A percentile compares a stretch with the other conserved stretches of the same genome.
These are phyloP conservation scores for Saccharomycopsis schoenii DNA, from an alignment of 805 yeast genomes.

Conservation along the genomic window DNA sequence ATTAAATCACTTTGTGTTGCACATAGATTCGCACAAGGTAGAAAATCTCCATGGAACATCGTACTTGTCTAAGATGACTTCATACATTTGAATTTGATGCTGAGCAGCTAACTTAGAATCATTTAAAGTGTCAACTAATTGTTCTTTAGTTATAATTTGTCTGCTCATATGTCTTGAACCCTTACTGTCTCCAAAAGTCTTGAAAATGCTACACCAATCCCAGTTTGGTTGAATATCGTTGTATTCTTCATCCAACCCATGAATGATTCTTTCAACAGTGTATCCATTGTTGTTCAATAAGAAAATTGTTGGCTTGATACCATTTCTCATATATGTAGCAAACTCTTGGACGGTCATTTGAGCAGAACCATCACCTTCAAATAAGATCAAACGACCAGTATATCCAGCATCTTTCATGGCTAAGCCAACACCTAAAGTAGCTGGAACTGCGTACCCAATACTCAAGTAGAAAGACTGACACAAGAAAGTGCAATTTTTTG, in stretches of 20 bases:
- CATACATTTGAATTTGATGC: slow-evolving; percentile 41
- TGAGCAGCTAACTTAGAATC: slow-evolving; percentile 28
- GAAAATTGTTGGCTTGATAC: slow-evolving; percentile 58
- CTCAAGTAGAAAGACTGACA: slow-evolving; percentile 75
- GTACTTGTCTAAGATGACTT: slow-evolving; percentile 45
- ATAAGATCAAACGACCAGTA: slow-evolving; percentile 49
- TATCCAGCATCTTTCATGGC: slow-evolving; percentile 48
- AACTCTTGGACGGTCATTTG: slow-evolving; percentile 90
- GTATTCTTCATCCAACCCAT: slow-evolving; percentile 66
- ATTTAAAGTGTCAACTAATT: slow-evolving; percentile 29
- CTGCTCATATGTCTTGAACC: slow-evolving; percentile 25
- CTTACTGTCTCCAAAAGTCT: slow-evolving; percentile 49
- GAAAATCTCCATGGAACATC: slow-evolving; percentile 60
- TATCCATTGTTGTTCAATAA: slow-evolving; percentile 81
- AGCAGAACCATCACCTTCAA: slow-evolving; percentile 92
- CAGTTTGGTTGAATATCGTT: slow-evolving; percentile 77
- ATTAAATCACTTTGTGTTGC: neutral
- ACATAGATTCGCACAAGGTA: slow-evolving; percentile 26
- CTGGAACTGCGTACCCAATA: slow-evolving; percentile 84
- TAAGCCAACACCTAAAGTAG: slow-evolving; percentile 71
- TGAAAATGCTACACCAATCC: slow-evolving; percentile 67
- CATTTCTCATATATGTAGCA: slow-evolving; percentile 50
- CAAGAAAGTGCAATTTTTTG: slow-evolving; percentile 39
- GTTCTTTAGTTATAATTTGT: slow-evolving; percentile 31
- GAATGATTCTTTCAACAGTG: slow-evolving; percentile 79